Evolutionary conservation across 2,329 filamentous ascomycete species (phyloP), one percentile per base, ranked within the genome.

Genomic region (Waltergamsia citrina): DNA sequence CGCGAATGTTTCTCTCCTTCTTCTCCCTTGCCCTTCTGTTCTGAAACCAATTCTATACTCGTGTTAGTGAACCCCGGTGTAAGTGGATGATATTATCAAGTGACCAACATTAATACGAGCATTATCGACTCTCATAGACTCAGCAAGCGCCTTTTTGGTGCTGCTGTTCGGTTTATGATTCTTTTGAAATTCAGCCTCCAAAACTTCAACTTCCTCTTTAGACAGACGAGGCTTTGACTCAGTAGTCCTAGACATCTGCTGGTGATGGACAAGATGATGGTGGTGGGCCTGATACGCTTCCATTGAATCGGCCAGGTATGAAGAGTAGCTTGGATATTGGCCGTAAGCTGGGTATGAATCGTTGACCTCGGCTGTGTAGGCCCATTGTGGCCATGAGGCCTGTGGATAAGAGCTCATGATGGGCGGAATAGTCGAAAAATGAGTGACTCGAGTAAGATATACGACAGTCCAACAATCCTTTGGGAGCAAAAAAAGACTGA

Each of bases 131-230:
- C 67, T 63, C 62, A 80, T 74, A 6, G 66, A 60, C 42, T 78
- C 72, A 4, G 75, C 75, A 32, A 78, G 62, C 33, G 68, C 64
- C 41, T 73, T 73, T 52, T 80, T 80, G 21, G 65, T 63, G 37
- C 65, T 73, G 52, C 72, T 78, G 34, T 69, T 75, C 8, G 75
- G 75, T 54, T 80, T 80, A 41, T 71, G 69, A 49, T 79, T 79
- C 50, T 74, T 73, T 40, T 70, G 63, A 43, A 79, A 80, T 48
- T 78, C 72, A 22, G 64, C 61, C 46, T 80, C 75, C 20, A 79
- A 57, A 31, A 71, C 50, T 41, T 74, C 70, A 7, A 75, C 71
- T 49, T 75, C 71, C 33, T 74, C 69, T 49, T 74, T 75, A 36
- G 69, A 69, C 20, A 76, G 56, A 21, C 69, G 59, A 16, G 69